Conservation (phyloP, 176 grass and related monocot genomes). For the Saccharum spontaneum region DNA sequence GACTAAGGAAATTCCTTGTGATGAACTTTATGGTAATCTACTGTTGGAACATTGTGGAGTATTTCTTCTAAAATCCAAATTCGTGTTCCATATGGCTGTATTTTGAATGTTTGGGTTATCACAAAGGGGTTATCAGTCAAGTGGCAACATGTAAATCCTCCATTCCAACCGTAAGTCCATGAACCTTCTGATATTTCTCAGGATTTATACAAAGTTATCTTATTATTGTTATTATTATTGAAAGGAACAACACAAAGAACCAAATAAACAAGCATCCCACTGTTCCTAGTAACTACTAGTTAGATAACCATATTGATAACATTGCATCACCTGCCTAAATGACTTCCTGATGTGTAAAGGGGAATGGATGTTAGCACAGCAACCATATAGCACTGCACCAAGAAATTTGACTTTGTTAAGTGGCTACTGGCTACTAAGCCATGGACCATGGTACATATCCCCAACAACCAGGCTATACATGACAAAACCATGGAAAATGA, state of each 20-base stretch:
- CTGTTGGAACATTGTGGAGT: not conserved
- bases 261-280: not conserved
- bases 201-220: not conserved
- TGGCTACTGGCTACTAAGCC: not conserved
- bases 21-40: slow-evolving; percentile 1
- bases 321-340: not conserved
- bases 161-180: not conserved
- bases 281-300: not conserved
- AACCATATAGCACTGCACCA: not conserved
- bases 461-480: not conserved
- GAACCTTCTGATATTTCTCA: not conserved
- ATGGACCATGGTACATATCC: not conserved
- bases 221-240: not conserved
- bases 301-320: not conserved
- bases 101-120: slow-evolving; percentile 7
- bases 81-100: not conserved
- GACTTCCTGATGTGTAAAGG: not conserved
- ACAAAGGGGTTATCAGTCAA: not conserved
- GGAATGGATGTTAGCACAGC: not conserved
- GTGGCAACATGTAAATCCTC: not conserved
- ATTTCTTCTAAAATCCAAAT: not conserved
- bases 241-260: not conserved
- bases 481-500: not conserved
- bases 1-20: not conserved
- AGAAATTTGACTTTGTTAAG: slow-evolving; percentile 18